Percentiles rank a stretch among this genome's conserved stretches.
These are phyloP conservation scores for Penicillium sp. DNA, from an alignment of 2,329 filamentous ascomycete species.

Conservation along the genomic window DNA sequence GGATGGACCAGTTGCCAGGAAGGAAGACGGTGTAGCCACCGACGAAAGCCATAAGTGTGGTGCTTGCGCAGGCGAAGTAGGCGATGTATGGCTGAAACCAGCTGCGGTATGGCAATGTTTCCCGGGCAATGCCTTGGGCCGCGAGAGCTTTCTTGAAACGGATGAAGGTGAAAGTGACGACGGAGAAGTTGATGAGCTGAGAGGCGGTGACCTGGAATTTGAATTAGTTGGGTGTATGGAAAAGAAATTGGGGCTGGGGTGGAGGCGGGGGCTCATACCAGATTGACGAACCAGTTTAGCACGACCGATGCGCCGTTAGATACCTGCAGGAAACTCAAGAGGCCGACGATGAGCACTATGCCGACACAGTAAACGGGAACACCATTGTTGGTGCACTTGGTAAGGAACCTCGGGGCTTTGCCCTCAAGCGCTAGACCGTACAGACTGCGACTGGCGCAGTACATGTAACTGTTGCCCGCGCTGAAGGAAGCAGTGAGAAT, in stretches of 20 bases:
- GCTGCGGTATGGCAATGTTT: slow-evolving; percentile 67
- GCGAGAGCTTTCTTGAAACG: slow-evolving; percentile 67
- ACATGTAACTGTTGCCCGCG: slow-evolving; percentile 66
- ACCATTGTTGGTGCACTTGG: slow-evolving; percentile 60
- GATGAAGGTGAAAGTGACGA: slow-evolving; percentile 68
- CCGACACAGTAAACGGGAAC: slow-evolving; percentile 72
- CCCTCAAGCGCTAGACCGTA: slow-evolving; percentile 67
- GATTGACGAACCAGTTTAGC: slow-evolving; percentile 67
- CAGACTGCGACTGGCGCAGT: slow-evolving; percentile 66
- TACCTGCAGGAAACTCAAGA: slow-evolving; percentile 72
- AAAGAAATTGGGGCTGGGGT: background rate
- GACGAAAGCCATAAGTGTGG: slow-evolving; percentile 69
- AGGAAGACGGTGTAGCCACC: slow-evolving; percentile 75
- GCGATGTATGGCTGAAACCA: slow-evolving; percentile 69
- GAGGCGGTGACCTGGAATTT: slow-evolving; percentile 61
- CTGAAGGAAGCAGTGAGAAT: slow-evolving; percentile 67
- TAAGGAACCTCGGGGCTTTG: slow-evolving; percentile 66
- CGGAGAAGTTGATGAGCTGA: slow-evolving; percentile 69
- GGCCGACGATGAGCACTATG: slow-evolving; percentile 63
- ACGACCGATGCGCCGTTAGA: slow-evolving; percentile 64
- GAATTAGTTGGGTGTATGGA: background rate
- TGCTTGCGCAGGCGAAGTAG: slow-evolving; percentile 62
- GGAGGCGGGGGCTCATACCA: slow-evolving; percentile 39
- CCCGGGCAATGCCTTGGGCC: slow-evolving; percentile 66
- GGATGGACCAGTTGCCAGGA: slow-evolving; percentile 63